Evolutionary conservation across 495 filamentous ascomycete species (phyloP).

Genomic region (Trichoderma erinaceum): DNA sequence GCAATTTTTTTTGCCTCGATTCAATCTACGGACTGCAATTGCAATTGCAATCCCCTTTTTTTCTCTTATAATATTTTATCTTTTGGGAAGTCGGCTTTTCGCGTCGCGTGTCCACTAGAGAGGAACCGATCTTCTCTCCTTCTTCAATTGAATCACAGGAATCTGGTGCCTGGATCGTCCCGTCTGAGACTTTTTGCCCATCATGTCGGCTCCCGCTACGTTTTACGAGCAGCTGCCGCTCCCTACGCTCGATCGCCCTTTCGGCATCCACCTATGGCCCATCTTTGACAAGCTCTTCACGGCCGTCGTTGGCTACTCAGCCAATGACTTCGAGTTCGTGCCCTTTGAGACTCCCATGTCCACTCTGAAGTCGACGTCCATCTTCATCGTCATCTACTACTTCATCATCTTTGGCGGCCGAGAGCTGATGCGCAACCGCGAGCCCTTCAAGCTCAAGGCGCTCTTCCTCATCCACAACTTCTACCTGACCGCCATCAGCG

Average conservation of each 20-base stretch:
- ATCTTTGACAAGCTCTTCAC: constrained; percentile 83
- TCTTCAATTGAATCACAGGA: constrained; percentile 8
- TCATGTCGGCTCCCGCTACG: constrained; percentile 41
- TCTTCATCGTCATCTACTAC: constrained; percentile 65
- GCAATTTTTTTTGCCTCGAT: constrained; percentile 18
- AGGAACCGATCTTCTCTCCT: constrained; percentile 11
- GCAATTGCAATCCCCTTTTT: background rate
- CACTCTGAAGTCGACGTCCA: constrained; percentile 57
- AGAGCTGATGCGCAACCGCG: constrained; percentile 63
- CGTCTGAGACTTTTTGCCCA: constrained; percentile 14
- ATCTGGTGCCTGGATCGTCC: background rate
- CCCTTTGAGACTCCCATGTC: constrained; percentile 65
- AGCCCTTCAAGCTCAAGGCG: constrained; percentile 59
- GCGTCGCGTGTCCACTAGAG: constrained; percentile 16
- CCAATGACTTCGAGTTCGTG: constrained; percentile 64
- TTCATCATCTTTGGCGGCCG: constrained; percentile 68
- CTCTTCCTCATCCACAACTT: constrained; percentile 80
- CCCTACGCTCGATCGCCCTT: constrained; percentile 84
- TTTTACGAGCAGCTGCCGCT: constrained; percentile 59
- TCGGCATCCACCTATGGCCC: constrained; percentile 89
- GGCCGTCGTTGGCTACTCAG: constrained; percentile 61
- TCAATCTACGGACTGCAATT: constrained; percentile 19
- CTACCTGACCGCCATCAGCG: constrained; percentile 66
- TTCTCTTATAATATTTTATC: constrained; percentile 7
- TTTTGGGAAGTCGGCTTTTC: background rate